Conservation (phyloP, 768 basidiomycete species). For the Agrocybe pediades region DNA sequence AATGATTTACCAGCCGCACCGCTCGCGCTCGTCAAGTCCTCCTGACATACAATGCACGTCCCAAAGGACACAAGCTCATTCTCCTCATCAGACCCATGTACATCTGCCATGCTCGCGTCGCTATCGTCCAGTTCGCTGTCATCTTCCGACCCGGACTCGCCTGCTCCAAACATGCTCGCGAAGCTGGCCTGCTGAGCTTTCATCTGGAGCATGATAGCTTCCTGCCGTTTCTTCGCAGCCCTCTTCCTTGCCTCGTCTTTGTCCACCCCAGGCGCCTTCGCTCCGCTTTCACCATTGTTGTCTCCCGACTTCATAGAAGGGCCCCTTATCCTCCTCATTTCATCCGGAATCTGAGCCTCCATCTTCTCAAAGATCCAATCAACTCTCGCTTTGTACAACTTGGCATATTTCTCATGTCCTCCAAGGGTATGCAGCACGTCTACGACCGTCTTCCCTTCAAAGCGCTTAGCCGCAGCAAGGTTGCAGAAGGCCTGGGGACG, state of each 20-base stretch:
- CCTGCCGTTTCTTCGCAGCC: conserved; percentile 89
- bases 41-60: conserved; percentile 98
- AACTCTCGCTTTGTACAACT: conserved; percentile 68
- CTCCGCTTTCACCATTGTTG: conserved; percentile 46
- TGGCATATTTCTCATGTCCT: conserved; percentile 68
- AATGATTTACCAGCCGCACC: conserved; percentile 59
- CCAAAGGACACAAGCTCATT: conserved; percentile 66
- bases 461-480: conserved; percentile 53
- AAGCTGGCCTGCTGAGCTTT: conserved; percentile 90
- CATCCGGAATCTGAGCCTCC: conserved; percentile 53
- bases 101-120: conserved; percentile 35
- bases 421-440: conserved; percentile 79
- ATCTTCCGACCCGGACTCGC: conserved; percentile 24
- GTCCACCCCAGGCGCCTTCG: conserved; percentile 39
- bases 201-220: conserved; percentile 95
- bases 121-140: conserved; percentile 38
- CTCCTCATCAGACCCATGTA: conserved; percentile 67
- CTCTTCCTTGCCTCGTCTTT: conserved; percentile 74
- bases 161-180: conserved; percentile 69
- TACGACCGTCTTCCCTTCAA: conserved; percentile 67
- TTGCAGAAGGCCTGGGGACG: conserved; percentile 61
- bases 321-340: conserved; percentile 41
- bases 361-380: conserved; percentile 76
- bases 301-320: conserved; percentile 1
- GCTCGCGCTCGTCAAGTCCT: conserved; percentile 65